phyloP scores from a whole-genome alignment of 768 basidiomycete genomes.

The Mycena maculata region DNA sequence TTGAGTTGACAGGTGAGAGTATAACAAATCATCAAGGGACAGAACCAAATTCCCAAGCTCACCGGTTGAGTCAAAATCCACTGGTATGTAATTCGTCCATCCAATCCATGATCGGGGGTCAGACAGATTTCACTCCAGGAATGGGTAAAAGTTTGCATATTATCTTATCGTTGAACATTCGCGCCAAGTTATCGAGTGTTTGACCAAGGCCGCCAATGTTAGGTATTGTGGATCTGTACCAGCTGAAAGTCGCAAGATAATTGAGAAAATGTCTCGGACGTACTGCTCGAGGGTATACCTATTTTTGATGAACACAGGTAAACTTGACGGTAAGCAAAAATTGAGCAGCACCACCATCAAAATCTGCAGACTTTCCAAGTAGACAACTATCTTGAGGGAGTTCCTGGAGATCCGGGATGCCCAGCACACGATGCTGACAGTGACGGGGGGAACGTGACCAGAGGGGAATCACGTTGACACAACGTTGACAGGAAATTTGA shows the following conservation, averaged over 20 bases:
- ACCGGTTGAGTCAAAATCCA: slow-evolving; percentile 12
- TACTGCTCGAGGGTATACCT: slow-evolving; percentile 46
- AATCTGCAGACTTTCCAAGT: neutral
- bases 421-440: neutral
- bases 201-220: slow-evolving; percentile 39
- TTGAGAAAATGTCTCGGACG: neutral
- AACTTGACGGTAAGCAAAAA: neutral
- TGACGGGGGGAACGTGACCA: neutral
- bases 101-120: slow-evolving; percentile 44
- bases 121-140: slow-evolving; percentile 42
- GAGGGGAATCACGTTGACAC: neutral
- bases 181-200: slow-evolving; percentile 42
- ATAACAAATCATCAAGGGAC: too few relatives aligned
- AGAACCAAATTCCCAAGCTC: neutral
- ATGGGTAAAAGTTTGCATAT: slow-evolving; percentile 44
- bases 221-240: slow-evolving; percentile 44
- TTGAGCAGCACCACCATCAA: neutral
- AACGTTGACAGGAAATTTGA: too few relatives aligned
- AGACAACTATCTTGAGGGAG: neutral
- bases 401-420: neutral
- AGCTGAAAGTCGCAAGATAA: neutral
- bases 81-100: slow-evolving; percentile 29
- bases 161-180: slow-evolving; percentile 41
- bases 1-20: neutral
- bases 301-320: slow-evolving; percentile 2